Evolutionary conservation across 345 rosid genomes (phyloP).

Genomic region (Aquilaria malaccensis): DNA sequence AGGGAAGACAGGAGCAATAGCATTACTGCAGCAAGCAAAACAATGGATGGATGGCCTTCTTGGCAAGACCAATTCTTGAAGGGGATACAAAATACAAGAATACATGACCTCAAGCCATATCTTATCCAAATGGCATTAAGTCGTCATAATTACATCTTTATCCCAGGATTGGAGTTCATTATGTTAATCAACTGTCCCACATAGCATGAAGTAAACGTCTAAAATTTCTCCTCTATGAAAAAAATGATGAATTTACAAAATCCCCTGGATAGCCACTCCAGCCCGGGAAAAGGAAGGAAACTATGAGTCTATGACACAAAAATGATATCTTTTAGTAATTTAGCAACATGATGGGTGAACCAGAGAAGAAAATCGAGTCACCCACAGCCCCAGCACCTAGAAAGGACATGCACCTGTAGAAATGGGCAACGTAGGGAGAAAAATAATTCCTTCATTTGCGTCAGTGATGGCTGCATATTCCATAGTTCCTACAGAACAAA

Average conservation of each 20-base stretch:
- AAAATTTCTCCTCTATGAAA: too few relatives aligned
- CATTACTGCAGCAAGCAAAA: too few relatives aligned
- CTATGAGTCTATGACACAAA: constrained; percentile 1
- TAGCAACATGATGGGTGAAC: constrained; percentile 1
- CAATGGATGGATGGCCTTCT: too few relatives aligned
- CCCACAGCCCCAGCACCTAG: constrained; percentile 12
- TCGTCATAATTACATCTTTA: too few relatives aligned
- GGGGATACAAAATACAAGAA: too few relatives aligned
- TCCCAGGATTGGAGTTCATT: too few relatives aligned
- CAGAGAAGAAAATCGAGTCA: constrained; percentile 6
- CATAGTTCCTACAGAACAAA: constrained; percentile 8
- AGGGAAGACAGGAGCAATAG: too few relatives aligned
- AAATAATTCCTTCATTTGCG: constrained; percentile 10
- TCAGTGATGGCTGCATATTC: constrained; percentile 7
- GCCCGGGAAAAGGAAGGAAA: neutral
- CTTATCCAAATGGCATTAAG: too few relatives aligned
- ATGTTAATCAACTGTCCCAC: too few relatives aligned
- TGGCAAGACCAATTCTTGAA: too few relatives aligned
- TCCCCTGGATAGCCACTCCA: constrained; percentile 5
- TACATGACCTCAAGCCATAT: too few relatives aligned
- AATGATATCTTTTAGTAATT: neutral
- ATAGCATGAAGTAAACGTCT: too few relatives aligned
- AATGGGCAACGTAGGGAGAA: neutral
- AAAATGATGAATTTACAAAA: constrained; percentile 15
- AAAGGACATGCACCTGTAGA: constrained; percentile 4